Evolutionary conservation across 768 basidiomycete species (phyloP).

Genomic region (Nevesoporus exiguus): DNA sequence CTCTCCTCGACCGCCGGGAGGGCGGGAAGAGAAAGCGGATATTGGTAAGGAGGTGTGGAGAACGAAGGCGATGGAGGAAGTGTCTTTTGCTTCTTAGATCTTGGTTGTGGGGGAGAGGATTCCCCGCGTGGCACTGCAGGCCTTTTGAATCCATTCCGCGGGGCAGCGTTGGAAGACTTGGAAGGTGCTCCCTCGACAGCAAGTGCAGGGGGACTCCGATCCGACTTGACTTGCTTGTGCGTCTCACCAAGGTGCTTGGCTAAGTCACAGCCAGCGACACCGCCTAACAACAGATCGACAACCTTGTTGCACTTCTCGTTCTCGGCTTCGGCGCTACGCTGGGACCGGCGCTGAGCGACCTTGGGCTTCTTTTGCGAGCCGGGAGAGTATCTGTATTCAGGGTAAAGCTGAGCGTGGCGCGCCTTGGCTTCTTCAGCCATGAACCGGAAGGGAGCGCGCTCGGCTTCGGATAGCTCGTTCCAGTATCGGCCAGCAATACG

Average conservation of each 20-base stretch:
- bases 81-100: slow-evolving; percentile 6
- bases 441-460: slow-evolving; percentile 45
- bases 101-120: slow-evolving; percentile 3
- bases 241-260: slow-evolving; percentile 20
- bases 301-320: slow-evolving; percentile 38
- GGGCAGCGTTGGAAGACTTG: neutral
- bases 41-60: neutral
- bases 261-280: slow-evolving; percentile 31
- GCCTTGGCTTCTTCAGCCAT: slow-evolving; percentile 46
- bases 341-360: slow-evolving; percentile 33
- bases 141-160: slow-evolving; percentile 9
- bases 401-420: slow-evolving; percentile 49
- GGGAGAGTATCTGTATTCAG: slow-evolving; percentile 65
- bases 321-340: slow-evolving; percentile 32
- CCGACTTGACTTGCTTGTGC: neutral
- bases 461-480: slow-evolving; percentile 48
- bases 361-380: slow-evolving; percentile 29
- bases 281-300: slow-evolving; percentile 35
- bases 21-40: neutral
- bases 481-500: slow-evolving; percentile 68
- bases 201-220: neutral
- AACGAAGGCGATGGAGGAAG: neutral
- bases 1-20: neutral
- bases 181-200: neutral
- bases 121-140: neutral